Evolutionary conservation across 768 basidiomycete species (phyloP).

Genomic region (Trametes maxima): DNA sequence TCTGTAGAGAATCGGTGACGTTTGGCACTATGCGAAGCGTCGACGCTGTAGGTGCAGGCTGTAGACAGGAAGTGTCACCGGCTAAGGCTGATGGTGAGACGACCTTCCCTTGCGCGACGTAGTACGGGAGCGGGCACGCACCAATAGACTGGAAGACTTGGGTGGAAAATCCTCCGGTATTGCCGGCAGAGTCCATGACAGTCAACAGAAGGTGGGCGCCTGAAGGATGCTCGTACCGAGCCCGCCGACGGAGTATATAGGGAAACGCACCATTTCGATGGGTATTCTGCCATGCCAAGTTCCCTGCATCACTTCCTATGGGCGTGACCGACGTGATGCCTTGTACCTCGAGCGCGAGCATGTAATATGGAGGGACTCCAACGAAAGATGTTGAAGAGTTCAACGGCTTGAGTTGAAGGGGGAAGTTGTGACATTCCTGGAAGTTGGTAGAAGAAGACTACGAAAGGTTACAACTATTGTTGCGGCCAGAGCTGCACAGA

Average conservation of each 20-base stretch:
- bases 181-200: conserved; percentile 47
- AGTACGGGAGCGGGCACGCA: conserved; percentile 25
- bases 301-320: conserved; percentile 35
- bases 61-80: conserved; percentile 33
- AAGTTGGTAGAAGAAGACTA: conserved; percentile 2
- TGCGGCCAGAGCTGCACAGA: not conserved
- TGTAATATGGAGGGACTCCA: conserved; percentile 42
- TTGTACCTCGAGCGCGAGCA: conserved; percentile 44
- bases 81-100: conserved; percentile 5
- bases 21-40: conserved; percentile 42
- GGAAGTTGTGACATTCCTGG: conserved; percentile 29
- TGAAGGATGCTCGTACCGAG: conserved; percentile 23
- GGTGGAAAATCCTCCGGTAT: conserved; percentile 44
- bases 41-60: conserved; percentile 23
- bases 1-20: conserved; percentile 39
- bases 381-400: conserved; percentile 24
- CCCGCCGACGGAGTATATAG: not conserved
- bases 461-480: not conserved
- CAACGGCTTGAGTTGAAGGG: conserved; percentile 30
- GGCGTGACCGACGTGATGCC: conserved; percentile 35
- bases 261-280: conserved; percentile 42
- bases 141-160: conserved; percentile 40
- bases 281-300: conserved; percentile 42
- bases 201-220: conserved; percentile 47
- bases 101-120: conserved; percentile 5